Base-by-base conservation (phyloP, 1,284 basidiomycete genomes). In the Thecaphora thlaspeos region DNA sequence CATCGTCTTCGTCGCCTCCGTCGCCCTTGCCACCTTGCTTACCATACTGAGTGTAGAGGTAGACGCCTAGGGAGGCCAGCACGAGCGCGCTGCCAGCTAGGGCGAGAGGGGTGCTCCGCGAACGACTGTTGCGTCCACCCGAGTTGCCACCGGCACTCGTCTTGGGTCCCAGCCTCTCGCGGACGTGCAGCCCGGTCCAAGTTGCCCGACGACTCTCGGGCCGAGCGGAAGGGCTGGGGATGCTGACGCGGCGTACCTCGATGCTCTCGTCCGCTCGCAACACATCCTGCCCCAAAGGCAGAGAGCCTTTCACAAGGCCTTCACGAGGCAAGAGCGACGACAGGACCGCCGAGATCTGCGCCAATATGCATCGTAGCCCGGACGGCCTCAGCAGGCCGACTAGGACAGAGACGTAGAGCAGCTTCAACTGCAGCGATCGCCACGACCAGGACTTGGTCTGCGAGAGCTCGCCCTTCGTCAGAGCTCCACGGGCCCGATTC, bases 21-120 rank as follows among this genome's bases (percentile, higher is more conserved):
- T 46, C 15, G 26, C 43, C 26, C 12, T 46, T n/a, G 26, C 42
- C 22, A 5, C 32, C n/a, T 3, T 47, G 47, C 14, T 43, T 21
- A 15, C 45, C 46, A 8, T 61, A 46, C n/a, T 64, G 60, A 37
- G 34, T 57, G 46, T 65, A 65, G 9, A 65, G 53, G 1, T 61
- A 42, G 28, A 54, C 55, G 23, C 45, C 54, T 9, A 65, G 54
- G 4, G 54, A 48, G 2, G 62, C 62, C 8, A 54, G 54, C 0
- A 58, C 60, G 22, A 65, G 23, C 15, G 60, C 15, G 0, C 54
- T 54, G 17, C 62, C 62, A 4, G 55, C 62, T 2, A 61, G 43
- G 12, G 62, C 62, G 3, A 65, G 17, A 1, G 62, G 43, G 34
- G 53, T 59, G 24, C 48, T 34, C 2, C 43, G 21, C 3, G 43